Conservation (phyloP, 805 yeast species). For the Allodekkera sacchari region DNA sequence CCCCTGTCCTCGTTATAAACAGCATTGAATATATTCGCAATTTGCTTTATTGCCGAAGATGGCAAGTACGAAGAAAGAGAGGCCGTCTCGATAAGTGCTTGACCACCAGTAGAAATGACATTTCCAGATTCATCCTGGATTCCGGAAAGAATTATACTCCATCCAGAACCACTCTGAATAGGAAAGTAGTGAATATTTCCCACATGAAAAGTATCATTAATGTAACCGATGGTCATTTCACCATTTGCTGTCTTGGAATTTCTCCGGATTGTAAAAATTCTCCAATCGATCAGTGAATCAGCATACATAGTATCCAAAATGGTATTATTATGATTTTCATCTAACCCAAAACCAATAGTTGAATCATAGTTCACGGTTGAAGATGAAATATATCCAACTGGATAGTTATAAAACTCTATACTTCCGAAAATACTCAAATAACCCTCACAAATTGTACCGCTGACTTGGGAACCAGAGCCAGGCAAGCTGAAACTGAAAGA, state of each 20-base stretch:
- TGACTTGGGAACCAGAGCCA: slow-evolving; percentile 1
- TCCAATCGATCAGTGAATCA: slow-evolving; percentile 20
- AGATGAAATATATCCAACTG: slow-evolving; percentile 3
- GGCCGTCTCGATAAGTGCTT: slow-evolving; percentile 48
- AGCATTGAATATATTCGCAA: slow-evolving; percentile 11
- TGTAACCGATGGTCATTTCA: slow-evolving; percentile 23
- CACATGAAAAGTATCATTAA: slow-evolving; percentile 21
- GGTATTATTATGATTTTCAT: slow-evolving; percentile 5
- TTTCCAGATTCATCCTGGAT: slow-evolving; percentile 9
- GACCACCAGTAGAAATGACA: slow-evolving; percentile 7
- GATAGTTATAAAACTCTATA: slow-evolving; percentile 1
- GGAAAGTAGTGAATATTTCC: slow-evolving; percentile 13
- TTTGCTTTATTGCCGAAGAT: slow-evolving; percentile 9
- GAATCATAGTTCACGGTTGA: slow-evolving; percentile 1
- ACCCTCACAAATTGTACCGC: slow-evolving; percentile 2
- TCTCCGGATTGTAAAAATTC: slow-evolving; percentile 22
- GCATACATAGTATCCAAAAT: slow-evolving; percentile 17
- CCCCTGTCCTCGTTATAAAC: slow-evolving; percentile 10
- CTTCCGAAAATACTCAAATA: slow-evolving; percentile 1
- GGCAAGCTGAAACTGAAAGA: neutral
- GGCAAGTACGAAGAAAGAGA: slow-evolving; percentile 46
- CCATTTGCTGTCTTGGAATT: slow-evolving; percentile 18
- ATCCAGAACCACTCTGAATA: slow-evolving; percentile 8
- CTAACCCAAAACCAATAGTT: slow-evolving; percentile 2
- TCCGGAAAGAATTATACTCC: slow-evolving; percentile 10